Evolutionary conservation across 2,329 filamentous ascomycete species (phyloP).

Genomic region (Fusarium domesticum): DNA sequence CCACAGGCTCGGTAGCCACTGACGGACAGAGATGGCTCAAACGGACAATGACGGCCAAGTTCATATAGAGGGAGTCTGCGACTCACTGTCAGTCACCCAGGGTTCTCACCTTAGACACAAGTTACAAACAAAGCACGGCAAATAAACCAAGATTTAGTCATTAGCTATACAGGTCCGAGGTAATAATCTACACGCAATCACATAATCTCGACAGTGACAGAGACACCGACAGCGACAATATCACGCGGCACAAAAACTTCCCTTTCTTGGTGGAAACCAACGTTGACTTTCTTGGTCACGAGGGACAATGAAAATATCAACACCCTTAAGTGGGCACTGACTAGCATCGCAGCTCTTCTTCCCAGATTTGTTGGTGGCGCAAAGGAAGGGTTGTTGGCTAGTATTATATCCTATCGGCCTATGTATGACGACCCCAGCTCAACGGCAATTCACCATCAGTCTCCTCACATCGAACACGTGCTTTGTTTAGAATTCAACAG

Average conservation of each 20-base stretch:
- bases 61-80: constrained; percentile 18
- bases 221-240: constrained; percentile 3
- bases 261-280: constrained; percentile 2
- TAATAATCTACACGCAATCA: neutral
- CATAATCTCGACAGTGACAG: neutral
- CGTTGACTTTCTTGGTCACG: constrained; percentile 8
- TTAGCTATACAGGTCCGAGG: neutral
- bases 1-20: constrained; percentile 17
- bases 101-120: neutral
- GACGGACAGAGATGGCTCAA: constrained; percentile 20
- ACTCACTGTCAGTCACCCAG: constrained; percentile 6
- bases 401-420: constrained; percentile 13
- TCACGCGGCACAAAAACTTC: constrained; percentile 1
- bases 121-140: no score
- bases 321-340: constrained; percentile 11
- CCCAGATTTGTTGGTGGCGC: constrained; percentile 6
- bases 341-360: constrained; percentile 8
- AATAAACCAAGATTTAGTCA: neutral
- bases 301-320: constrained; percentile 10
- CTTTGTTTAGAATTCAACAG: neutral
- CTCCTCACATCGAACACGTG: neutral
- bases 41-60: constrained; percentile 15
- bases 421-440: no score
- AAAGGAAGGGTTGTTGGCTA: constrained; percentile 8
- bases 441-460: neutral